These are phyloP conservation scores for Schizosaccharomyces octosporus DNA, from an alignment of 805 yeast species.

Conservation along the genomic window DNA sequence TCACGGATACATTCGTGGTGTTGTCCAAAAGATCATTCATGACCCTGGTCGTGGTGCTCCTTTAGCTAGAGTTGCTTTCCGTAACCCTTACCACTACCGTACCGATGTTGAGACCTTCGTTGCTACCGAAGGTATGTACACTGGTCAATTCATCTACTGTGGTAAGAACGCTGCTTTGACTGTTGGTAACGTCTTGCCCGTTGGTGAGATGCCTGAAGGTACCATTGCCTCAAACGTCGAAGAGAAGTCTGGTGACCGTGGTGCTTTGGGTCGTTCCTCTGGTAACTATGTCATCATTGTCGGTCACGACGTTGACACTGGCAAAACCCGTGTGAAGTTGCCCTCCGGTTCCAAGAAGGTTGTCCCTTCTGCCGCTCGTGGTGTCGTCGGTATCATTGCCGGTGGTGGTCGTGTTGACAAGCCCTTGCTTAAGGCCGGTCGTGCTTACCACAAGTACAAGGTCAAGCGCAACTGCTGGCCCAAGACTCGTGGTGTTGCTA, in stretches of 20 bases:
- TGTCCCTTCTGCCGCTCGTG: slow-evolving; percentile 88
- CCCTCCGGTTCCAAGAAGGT: slow-evolving; percentile 98
- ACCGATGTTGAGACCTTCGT: slow-evolving; percentile 94
- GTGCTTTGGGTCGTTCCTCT: slow-evolving; percentile 98
- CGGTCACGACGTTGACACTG: slow-evolving; percentile 92
- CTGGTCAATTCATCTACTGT: slow-evolving; percentile 96
- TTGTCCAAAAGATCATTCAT: slow-evolving; percentile 94
- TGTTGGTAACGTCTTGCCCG: slow-evolving; percentile 71
- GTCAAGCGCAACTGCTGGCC: slow-evolving; percentile 99
- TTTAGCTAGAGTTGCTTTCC: slow-evolving; percentile 93
- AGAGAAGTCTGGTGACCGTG: slow-evolving; percentile 98
- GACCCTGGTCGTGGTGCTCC: slow-evolving; percentile 99
- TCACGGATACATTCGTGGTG: slow-evolving; percentile 98
- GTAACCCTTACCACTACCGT: slow-evolving; percentile 98
- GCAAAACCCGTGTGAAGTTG: slow-evolving; percentile 96
- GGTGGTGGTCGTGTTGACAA: slow-evolving; percentile 99
- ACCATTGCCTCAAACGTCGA: slow-evolving; percentile 95
- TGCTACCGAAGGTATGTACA: slow-evolving; percentile 98
- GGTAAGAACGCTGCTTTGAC: slow-evolving; percentile 95
- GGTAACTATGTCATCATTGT: slow-evolving; percentile 98
- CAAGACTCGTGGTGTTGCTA: slow-evolving; percentile 99
- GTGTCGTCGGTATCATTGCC: slow-evolving; percentile 98
- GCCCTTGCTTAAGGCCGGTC: slow-evolving; percentile 98
- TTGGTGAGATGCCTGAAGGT: slow-evolving; percentile 97
- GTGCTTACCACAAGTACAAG: slow-evolving; percentile 98